Conservation (phyloP, 768 basidiomycete genomes). For the Suillus sp. region DNA sequence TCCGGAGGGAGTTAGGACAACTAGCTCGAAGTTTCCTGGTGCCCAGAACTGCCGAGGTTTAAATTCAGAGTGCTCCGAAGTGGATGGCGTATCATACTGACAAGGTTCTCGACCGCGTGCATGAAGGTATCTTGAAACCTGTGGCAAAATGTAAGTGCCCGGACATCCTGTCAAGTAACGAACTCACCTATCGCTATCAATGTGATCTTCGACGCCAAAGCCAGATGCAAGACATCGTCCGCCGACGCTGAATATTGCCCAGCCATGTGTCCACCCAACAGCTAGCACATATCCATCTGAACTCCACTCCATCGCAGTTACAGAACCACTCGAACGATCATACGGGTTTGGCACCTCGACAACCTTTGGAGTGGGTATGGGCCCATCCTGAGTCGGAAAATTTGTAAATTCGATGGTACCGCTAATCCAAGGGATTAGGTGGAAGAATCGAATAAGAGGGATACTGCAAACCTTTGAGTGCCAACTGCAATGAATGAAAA, state of each 20-base stretch:
- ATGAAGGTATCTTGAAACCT: conserved; percentile 84
- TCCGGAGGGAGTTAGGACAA: conserved; percentile 64
- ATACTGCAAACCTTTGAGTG: conserved; percentile 54
- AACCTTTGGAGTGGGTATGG: conserved; percentile 58
- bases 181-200: conserved; percentile 52
- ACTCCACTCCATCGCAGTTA: conserved; percentile 83
- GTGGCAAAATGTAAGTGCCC: conserved; percentile 27
- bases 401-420: conserved; percentile 68
- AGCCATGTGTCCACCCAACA: conserved; percentile 87
- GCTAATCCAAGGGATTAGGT: conserved; percentile 37
- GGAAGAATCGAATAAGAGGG: conserved; percentile 5
- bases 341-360: conserved; percentile 66
- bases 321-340: conserved; percentile 58
- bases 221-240: conserved; percentile 84
- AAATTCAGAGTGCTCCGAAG: conserved; percentile 11
- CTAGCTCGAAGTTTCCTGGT: conserved; percentile 88
- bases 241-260: conserved; percentile 89
- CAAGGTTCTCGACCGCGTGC: conserved; percentile 75
- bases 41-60: conserved; percentile 76
- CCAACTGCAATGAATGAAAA: conserved; percentile 87
- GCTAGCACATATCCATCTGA: conserved; percentile 95
- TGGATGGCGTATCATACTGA: conserved; percentile 37
- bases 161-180: conserved; percentile 5
- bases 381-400: conserved; percentile 66
- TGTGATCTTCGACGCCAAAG: conserved; percentile 64